Base-by-base conservation (phyloP, 805 yeast genomes). In the Ogataea nonfermentans region DNA sequence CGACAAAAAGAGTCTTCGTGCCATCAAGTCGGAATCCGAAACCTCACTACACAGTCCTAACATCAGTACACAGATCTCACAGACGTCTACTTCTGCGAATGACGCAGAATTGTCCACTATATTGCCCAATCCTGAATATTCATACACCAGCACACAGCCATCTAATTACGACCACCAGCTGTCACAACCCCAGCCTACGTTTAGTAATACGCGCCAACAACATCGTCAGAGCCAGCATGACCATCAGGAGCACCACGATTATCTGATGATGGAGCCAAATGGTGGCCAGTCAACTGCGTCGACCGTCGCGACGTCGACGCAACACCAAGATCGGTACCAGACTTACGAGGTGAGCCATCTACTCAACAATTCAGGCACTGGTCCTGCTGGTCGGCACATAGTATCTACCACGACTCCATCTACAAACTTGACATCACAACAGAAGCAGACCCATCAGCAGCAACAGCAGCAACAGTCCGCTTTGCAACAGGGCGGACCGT, bases 341-440 rank as follows among this genome's bases (percentile, higher is more conserved):
- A 13, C 49, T 11, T 49, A 44, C 32, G 53, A 49, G 25, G 48
- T 41, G 20, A 40, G 34, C 24, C 44, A 43, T 16, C 27, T 47
- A 27, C 37, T 47, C 4, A 47, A 44, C 26, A 35, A 32, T 26
- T 10, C 41, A 8, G 41, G 41, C 16, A 11, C 41, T 9, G 46
- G 32, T 16, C 28, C 41, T 12, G 19, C 47, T 10, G 15, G 40
- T 8, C 11, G 46, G 13, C 25, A 40, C n/a, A 44, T 36, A 5
- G 32, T 36, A 17, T 22, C 46, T 24, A 24, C 42, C 25, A 24
- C 24, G 20, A 17, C 29, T 19, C 22, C 22, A 6, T 5, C 8
- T 5, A 19, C 22, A 8, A 19, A 19, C 8, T 8, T 19, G 22
- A 19, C 25, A 14, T 11, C 31, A 12, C 41, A 16, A 27, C 45